These are phyloP conservation scores for Diaporthe amygdali DNA, from an alignment of 2,329 filamentous ascomycete genomes.

Conservation along the genomic window DNA sequence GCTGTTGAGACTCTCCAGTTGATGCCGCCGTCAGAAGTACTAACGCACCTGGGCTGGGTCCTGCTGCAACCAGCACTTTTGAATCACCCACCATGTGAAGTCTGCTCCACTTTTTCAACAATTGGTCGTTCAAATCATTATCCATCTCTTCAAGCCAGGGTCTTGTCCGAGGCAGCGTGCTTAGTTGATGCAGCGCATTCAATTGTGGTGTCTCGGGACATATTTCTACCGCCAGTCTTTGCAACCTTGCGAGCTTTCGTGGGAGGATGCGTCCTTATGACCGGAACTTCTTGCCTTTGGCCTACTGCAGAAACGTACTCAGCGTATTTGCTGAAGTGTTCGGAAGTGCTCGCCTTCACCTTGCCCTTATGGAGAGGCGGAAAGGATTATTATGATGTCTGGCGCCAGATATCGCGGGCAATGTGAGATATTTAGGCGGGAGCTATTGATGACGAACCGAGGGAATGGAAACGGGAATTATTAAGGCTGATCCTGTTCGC, in stretches of 20 bases:
- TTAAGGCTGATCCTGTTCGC: not conserved
- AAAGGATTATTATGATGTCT: constrained; percentile 18
- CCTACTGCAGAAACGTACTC: not conserved
- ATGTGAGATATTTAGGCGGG: not conserved
- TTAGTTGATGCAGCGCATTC: constrained; percentile 10
- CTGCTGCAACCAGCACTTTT: constrained; percentile 1
- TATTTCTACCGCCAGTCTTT: constrained; percentile 8
- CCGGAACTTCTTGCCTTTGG: not conserved
- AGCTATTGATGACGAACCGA: not conserved
- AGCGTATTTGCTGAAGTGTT: constrained; percentile 5
- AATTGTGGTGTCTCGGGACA: not conserved
- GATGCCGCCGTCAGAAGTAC: constrained; percentile 7
- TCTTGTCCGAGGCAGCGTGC: constrained; percentile 4
- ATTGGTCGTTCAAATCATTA: not conserved
- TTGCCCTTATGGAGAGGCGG: constrained; percentile 12
- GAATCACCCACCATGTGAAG: not conserved
- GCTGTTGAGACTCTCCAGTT: constrained; percentile 8
- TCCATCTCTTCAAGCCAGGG: not conserved
- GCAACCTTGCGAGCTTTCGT: constrained; percentile 10
- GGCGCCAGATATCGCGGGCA: constrained; percentile 33
- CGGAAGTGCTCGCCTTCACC: constrained; percentile 21
- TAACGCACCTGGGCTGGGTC: constrained; percentile 11
- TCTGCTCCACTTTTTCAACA: constrained; percentile 13
- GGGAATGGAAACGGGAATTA: not conserved
- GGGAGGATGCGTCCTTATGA: constrained; percentile 13